Percentiles rank a stretch among this genome's conserved stretches.
Conservation (phyloP, 2,329 filamentous ascomycete genomes). For the Ophiostoma piceae region DNA sequence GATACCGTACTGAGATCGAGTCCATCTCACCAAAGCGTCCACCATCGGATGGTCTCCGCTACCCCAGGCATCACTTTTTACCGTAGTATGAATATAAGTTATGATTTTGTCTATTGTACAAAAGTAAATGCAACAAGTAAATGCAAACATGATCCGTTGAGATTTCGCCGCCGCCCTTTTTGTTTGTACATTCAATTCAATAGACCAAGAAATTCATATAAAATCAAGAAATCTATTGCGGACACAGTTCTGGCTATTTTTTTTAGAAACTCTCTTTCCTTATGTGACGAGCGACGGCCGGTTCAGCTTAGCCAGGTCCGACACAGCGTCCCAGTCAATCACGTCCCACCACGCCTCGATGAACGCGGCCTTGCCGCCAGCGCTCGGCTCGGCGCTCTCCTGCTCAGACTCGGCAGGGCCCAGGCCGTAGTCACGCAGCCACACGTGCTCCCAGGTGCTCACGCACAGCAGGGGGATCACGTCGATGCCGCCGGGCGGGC, state of each 20-base stretch:
- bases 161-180: neutral
- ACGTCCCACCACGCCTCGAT: slow-evolving; percentile 79
- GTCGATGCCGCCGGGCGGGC: slow-evolving; percentile 62
- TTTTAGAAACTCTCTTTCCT: neutral
- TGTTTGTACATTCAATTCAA: neutral
- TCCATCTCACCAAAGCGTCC: too few relatives aligned
- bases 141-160: neutral
- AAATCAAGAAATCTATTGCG: neutral
- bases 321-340: slow-evolving; percentile 79
- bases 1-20: too few relatives aligned
- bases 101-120: slow-evolving; percentile 6
- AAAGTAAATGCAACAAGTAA: neutral
- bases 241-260: neutral
- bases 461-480: slow-evolving; percentile 78
- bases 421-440: slow-evolving; percentile 72
- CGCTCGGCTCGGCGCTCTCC: slow-evolving; percentile 39
- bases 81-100: neutral
- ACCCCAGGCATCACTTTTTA: too few relatives aligned
- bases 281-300: slow-evolving; percentile 27
- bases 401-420: slow-evolving; percentile 31
- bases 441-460: slow-evolving; percentile 95
- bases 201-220: neutral
- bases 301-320: slow-evolving; percentile 37
- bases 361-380: slow-evolving; percentile 69
- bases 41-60: too few relatives aligned